Evolutionary conservation across 1,139 yeast species (phyloP), one percentile per base, ranked within the genome.

Genomic region (Suhomyces yuchorum): DNA sequence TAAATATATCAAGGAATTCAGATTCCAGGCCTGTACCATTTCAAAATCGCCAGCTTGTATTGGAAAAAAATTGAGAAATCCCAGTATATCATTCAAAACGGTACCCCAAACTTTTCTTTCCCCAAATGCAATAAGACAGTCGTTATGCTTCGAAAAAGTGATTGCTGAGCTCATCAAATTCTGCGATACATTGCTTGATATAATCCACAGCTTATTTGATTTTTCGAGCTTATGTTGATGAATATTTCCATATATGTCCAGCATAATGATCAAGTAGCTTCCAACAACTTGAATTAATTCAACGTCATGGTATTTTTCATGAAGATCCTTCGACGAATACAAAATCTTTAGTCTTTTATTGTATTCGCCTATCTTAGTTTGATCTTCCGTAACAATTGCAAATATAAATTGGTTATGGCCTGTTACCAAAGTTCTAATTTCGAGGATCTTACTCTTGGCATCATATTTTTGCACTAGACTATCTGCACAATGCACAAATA

Each of bases 221-320:
- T n/a, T 24, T n/a, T 19, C 17, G 12, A 43, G 28, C 14, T 38
- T 30, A 15, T 38, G 22, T 20, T 43, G 46, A 23, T 28, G 26
- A n/a, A 43, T 23, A n/a, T 23, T 26, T 4, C 46, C 46, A 34
- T 38, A 43, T 7, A 18, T 20, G 26, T 43, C 42, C 46, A 43
- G 46, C 8, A 23, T n/a, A 24, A 43, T 12, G 8, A 43, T 18
- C n/a, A 39, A 5, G 12, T 18, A 19, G 8, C 15, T 8, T 30
- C 26, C 32, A 17, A 3, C 28, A 6, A n/a, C 3, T 1, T 11
- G 18, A 6, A 19, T 6, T n/a, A 39, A 18, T 15, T 20, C 42
- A 6, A 39, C 12, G 18, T 19, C 35, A 12, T 39, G 35, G 17
- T 28, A 39, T 1, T n/a, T 17, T 4, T 39, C 42, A 20, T 19